Base-by-base conservation (phyloP, 371 early-diverging fungal genomes). In the Syncephalis fuscata region DNA sequence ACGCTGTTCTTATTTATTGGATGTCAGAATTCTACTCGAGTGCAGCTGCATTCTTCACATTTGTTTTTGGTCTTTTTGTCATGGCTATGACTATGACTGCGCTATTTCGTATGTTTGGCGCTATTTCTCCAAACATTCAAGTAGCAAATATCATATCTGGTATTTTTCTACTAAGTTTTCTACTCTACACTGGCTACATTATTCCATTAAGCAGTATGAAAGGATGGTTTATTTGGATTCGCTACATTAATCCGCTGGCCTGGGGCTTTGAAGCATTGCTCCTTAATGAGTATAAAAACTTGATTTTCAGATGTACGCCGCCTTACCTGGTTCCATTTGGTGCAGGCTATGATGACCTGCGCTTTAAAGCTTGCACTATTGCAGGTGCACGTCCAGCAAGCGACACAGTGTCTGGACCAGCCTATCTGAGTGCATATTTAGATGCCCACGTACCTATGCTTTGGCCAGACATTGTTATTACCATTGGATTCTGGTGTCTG, bases 221-320 rank as follows among this genome's bases (percentile, higher is more conserved):
- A 49, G 77, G 74, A 22, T 80, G 78, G 75, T 67, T 82, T 21
- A 61, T 67, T 45, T 80, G 79, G 80, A 70, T 80, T 25, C 75
- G 70, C 57, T 80, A 75, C 72, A 70, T 78, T 46, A 76, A 71
- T 38, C 76, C 82, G 20, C 61, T 83, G 39, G 73, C 76, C 1
- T 80, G 80, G 49, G 74, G 77, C 8, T 71, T 70, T 56, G 65
- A 71, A 53, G 74, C 78, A 5, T 62, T 83, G 41, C 52, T 78
- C 39, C 67, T 70, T 11, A 83, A 80, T 59, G 84, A 83, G 58
- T 70, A 74, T 57, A 57, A 53, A 15, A 65, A 67, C 17, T 54
- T 67, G 42, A 19, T 11, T 21, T 50, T 61, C 19, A 50, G 48
- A 5, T 67, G 68, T 39, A 17, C 61, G 9, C 61, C 55, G 39